Evolutionary conservation across 2,329 filamentous ascomycete species (phyloP), one percentile per base, ranked within the genome.

Genomic region (Diaporthe australafricana): DNA sequence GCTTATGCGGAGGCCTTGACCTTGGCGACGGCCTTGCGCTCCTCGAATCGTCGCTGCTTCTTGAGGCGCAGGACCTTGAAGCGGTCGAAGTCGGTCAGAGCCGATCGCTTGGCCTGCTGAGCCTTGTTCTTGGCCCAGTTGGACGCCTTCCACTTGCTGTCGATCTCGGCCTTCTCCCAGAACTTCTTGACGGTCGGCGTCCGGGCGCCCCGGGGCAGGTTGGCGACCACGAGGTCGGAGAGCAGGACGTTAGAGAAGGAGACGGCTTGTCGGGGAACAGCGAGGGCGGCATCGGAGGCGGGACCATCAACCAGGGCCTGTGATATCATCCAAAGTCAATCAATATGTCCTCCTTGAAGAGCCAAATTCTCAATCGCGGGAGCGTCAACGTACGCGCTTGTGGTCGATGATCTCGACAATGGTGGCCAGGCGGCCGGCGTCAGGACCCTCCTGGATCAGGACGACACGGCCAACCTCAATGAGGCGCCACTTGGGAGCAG

Each of bases 391-490:
- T 97, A 99, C 96, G 88, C 96, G 95, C 92, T 98, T 98, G 93
- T 99, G 96, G 89, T 99, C 96, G 88, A 99, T 96, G 87, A 99
- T 98, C 92, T 99, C 96, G 87, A 98, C 95, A 83, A 99, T 96
- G 81, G 92, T 89, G 82, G 95, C 97, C 81, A 98, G 91, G 85
- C 94, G 94, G 88, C 95, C 95, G 79, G 89, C 88, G 88, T 87
- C 93, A 80, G 92, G 91, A 83, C 95, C 93, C 83, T 90, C 87
- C 86, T 94, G 93, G 88, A 98, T 92, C 85, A 97, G 91, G 85
- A 98, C 93, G 83, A 99, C 92, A 85, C 96, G 95, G 92, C 96
- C 96, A 86, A 98, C 94, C 92, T 99, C 95, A 85, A 99, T 95
- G 87, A 95, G 90, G 90, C 95, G 95, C 95, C 95, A 97, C 86